Evolutionary conservation across 2,329 filamentous ascomycete species (phyloP), one percentile per base, ranked within the genome.

Genomic region (Aspergillus eucalypticola): DNA sequence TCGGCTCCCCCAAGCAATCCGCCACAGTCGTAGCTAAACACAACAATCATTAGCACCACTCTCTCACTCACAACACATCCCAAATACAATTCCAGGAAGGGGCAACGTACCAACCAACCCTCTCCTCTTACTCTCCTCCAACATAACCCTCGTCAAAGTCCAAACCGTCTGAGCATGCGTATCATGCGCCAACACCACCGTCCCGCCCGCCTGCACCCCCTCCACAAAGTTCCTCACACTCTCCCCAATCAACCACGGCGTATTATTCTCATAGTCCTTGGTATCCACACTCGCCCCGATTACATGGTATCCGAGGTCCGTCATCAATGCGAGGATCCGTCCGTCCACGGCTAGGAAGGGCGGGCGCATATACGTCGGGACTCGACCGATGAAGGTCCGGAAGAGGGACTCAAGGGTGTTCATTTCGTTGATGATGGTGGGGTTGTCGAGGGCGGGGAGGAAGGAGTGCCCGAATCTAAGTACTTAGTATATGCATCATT

Each of bases 1-100:
- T 60, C 7, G 83, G 71, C 59, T 87, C 84, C 0, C 80, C 81
- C 15, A 87, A 75, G 59, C 85, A 88, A 60, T 86, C 82, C 0
- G 84, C 85, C 4, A 86, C 80, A 1, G 84, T 84, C 27, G 84
- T 83, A 46, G 81, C 79, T 69, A 67, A 64, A 59, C 17, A 1
- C 2, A 52, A 50, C 35, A 44, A 54, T 27, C 44, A 59, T 58
- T 13, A 27, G 48, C 21, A 7, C 15, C 41, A 39, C 59, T 15
- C 41, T 15, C 41, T 8, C 21, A 17, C 38, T 5, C 1, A 21
- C 17, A 23, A 48, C 44, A 35, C 25, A 35, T 11, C 27, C 39
- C 10, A 17, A 32, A 2, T 42, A 8, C 39, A 57, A 38, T 13
- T 51, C 27, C 6, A 56, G 27, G 19, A 50, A 27, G 15, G 49